Evolutionary conservation across 495 filamentous ascomycete genomes (phyloP).

Genomic region (Penicillium paxilli): DNA sequence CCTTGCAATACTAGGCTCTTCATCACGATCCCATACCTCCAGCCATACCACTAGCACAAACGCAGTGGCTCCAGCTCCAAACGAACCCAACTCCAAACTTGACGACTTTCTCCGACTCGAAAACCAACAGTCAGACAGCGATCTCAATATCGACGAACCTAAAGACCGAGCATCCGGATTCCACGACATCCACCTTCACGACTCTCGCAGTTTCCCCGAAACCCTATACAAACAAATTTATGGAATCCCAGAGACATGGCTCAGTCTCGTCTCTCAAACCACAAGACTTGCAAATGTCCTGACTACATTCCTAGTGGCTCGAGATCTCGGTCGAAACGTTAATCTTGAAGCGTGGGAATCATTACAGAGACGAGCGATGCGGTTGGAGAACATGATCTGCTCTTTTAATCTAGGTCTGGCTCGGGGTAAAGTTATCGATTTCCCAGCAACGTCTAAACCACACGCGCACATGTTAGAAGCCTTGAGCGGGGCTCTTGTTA

Average conservation of each 20-base stretch:
- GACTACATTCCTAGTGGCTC: constrained; percentile 24
- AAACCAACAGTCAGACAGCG: constrained; percentile 28
- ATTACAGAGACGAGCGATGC: constrained; percentile 29
- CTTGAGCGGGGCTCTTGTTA: constrained; percentile 30
- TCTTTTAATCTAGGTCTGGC: constrained; percentile 23
- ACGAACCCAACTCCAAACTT: constrained; percentile 22
- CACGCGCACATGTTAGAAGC: constrained; percentile 29
- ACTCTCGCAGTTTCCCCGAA: constrained; percentile 31
- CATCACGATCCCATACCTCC: constrained; percentile 6
- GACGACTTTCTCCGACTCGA: constrained; percentile 37
- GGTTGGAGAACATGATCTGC: constrained; percentile 37
- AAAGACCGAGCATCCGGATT: constrained; percentile 28
- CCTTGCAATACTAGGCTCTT: constrained; percentile 23
- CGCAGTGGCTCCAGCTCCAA: not conserved
- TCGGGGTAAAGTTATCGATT: constrained; percentile 7
- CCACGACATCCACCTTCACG: constrained; percentile 35
- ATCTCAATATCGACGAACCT: constrained; percentile 37
- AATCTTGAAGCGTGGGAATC: constrained; percentile 31
- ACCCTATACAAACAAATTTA: constrained; percentile 36
- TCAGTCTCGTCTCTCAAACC: constrained; percentile 36
- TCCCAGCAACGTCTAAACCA: constrained; percentile 11
- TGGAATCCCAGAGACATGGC: constrained; percentile 38
- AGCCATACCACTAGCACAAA: not conserved
- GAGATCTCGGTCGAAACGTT: constrained; percentile 3
- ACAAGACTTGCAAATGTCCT: constrained; percentile 36